phyloP scores from a whole-genome alignment of 2,329 filamentous ascomycete species.

The Exophiala sideris region DNA sequence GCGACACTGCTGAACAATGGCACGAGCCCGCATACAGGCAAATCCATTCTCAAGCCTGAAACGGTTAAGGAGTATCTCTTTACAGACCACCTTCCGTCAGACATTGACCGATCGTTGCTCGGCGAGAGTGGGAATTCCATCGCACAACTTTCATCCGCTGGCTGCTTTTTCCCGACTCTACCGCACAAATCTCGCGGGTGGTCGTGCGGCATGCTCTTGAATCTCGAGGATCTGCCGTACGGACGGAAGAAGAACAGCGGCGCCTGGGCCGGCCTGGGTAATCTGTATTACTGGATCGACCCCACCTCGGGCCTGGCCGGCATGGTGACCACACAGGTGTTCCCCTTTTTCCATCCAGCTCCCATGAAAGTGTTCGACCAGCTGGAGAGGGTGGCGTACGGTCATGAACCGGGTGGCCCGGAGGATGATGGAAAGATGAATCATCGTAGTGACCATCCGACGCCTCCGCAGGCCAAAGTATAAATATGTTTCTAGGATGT shows the following conservation, averaged over 20 bases:
- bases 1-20: slow-evolving; percentile 21
- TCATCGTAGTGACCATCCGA: not conserved
- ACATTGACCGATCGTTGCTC: slow-evolving; percentile 11
- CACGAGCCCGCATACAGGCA: slow-evolving; percentile 14
- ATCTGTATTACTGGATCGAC: slow-evolving; percentile 27
- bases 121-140: slow-evolving; percentile 12
- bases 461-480: not conserved
- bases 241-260: slow-evolving; percentile 21
- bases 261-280: slow-evolving; percentile 24
- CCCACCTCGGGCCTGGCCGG: slow-evolving; percentile 12
- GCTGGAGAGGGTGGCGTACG: slow-evolving; percentile 24
- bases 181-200: slow-evolving; percentile 13
- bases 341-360: slow-evolving; percentile 20
- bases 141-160: slow-evolving; percentile 7
- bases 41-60: slow-evolving; percentile 20
- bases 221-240: slow-evolving; percentile 20
- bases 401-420: slow-evolving; percentile 5
- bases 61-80: slow-evolving; percentile 24
- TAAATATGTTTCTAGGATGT: not conserved
- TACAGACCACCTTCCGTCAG: slow-evolving; percentile 16
- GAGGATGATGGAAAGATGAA: slow-evolving; percentile 7
- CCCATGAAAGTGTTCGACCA: slow-evolving; percentile 20
- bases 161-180: slow-evolving; percentile 15
- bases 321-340: slow-evolving; percentile 11
- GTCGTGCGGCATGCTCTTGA: slow-evolving; percentile 22